These are phyloP conservation scores for Exophiala sp. DNA, from an alignment of 2,329 filamentous ascomycete species.

Conservation along the genomic window DNA sequence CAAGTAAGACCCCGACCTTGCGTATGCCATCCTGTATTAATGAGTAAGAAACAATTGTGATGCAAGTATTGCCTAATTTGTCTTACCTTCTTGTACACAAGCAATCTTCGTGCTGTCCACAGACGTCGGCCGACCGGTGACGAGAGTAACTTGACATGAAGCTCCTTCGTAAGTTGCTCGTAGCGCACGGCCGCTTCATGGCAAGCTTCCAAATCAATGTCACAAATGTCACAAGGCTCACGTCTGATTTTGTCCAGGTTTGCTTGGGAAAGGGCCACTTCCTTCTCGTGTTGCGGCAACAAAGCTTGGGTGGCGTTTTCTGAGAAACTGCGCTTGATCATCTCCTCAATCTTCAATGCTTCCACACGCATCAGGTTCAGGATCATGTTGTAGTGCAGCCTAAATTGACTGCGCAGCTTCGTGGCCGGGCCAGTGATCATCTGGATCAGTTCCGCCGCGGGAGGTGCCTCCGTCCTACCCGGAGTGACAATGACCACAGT, in stretches of 20 bases:
- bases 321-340: conserved; percentile 99
- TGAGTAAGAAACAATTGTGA: conserved; percentile 28
- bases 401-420: conserved; percentile 91
- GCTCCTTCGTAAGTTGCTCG: conserved; percentile 68
- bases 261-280: conserved; percentile 84
- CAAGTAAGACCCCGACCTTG: conserved; percentile 71
- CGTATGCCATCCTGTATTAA: conserved; percentile 63
- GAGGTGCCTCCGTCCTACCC: conserved; percentile 79
- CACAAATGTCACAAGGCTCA: conserved; percentile 75
- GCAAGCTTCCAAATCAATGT: conserved; percentile 69
- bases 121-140: conserved; percentile 78
- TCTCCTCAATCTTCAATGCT: conserved; percentile 96
- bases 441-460: conserved; percentile 71
- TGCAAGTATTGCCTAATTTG: no score
- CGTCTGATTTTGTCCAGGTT: conserved; percentile 86
- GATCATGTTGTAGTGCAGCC: conserved; percentile 99
- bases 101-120: conserved; percentile 66
- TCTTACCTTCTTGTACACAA: conserved; percentile 66
- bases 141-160: conserved; percentile 69
- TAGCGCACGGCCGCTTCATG: conserved; percentile 78
- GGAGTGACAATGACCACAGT: conserved; percentile 86
- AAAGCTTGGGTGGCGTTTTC: conserved; percentile 95
- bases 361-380: conserved; percentile 90
- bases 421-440: conserved; percentile 97
- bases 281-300: conserved; percentile 90